Conservation (phyloP, 2,329 filamentous ascomycete genomes). For the Mollisiaceae sp. region DNA sequence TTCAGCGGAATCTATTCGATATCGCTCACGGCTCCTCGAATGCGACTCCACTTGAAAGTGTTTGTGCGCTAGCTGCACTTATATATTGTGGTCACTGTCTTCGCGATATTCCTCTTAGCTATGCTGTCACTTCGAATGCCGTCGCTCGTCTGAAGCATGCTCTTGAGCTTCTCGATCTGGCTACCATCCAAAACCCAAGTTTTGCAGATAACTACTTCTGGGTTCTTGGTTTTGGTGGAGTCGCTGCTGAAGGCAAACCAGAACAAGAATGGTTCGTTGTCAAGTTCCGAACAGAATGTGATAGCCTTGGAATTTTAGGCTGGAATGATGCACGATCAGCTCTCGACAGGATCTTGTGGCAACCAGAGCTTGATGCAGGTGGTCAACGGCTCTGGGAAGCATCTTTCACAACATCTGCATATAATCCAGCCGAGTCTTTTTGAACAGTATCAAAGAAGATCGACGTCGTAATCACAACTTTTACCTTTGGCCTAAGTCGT, state of each 20-base stretch:
- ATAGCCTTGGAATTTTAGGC: slow-evolving; percentile 5
- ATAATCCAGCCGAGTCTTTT: neutral
- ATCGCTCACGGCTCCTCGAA: neutral
- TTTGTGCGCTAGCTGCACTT: slow-evolving; percentile 16
- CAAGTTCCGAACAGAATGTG: neutral
- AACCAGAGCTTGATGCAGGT: slow-evolving; percentile 14
- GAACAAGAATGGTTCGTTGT: slow-evolving; percentile 23
- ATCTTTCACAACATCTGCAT: neutral
- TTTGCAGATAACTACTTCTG: slow-evolving; percentile 16
- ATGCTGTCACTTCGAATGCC: slow-evolving; percentile 8
- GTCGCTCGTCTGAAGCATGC: slow-evolving; percentile 6
- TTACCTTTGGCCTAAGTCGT: neutral
- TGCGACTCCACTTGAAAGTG: neutral
- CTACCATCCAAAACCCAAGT: neutral
- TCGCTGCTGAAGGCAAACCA: slow-evolving; percentile 19
- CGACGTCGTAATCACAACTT: neutral
- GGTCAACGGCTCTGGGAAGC: neutral
- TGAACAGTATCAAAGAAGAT: neutral
- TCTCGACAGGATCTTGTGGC: slow-evolving; percentile 17
- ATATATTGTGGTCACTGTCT: slow-evolving; percentile 17
- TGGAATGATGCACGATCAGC: slow-evolving; percentile 10
- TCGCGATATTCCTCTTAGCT: slow-evolving; percentile 16
- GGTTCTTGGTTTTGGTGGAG: slow-evolving; percentile 20
- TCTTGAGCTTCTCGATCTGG: neutral
- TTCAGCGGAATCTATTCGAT: slow-evolving; percentile 18